These are phyloP conservation scores for Raphanus sativus DNA, from an alignment of 345 rosid species.

Conservation along the genomic window DNA sequence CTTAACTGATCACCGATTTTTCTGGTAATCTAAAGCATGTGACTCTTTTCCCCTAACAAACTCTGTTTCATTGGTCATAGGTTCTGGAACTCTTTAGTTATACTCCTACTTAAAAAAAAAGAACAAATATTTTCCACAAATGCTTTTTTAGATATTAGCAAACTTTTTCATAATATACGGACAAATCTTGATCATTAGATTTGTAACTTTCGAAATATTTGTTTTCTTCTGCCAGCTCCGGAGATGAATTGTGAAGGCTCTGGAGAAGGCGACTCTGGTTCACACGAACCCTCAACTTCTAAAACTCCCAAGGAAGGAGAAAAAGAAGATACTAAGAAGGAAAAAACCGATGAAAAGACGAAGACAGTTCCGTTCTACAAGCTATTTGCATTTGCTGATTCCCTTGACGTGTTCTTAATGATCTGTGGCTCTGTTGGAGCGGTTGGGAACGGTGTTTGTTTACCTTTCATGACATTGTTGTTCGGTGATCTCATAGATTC, in stretches of 20 bases:
- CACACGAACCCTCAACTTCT: constrained; percentile 50
- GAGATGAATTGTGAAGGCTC: constrained; percentile 25
- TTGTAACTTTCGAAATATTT: not conserved
- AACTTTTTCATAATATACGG: not conserved
- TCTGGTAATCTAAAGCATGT: constrained; percentile 13
- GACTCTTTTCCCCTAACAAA: constrained; percentile 3
- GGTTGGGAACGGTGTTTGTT: constrained; percentile 55
- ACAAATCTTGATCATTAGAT: constrained; percentile 12
- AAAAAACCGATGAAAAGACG: constrained; percentile 2
- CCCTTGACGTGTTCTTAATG: constrained; percentile 56
- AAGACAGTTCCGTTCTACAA: constrained; percentile 62
- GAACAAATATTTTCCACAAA: not conserved
- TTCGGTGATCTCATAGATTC: constrained; percentile 62
- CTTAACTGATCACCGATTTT: constrained; percentile 2
- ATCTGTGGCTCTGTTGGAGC: constrained; percentile 65
- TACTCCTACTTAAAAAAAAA: not conserved
- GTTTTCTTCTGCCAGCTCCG: constrained; percentile 15
- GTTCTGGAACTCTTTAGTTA: constrained; percentile 14
- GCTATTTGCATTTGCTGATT: constrained; percentile 70
- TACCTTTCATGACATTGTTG: constrained; percentile 70
- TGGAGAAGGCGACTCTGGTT: constrained; percentile 27
- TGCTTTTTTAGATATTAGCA: not conserved
- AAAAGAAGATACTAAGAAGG: constrained; percentile 26
- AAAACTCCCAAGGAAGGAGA: constrained; percentile 37
- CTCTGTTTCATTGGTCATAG: constrained; percentile 29